Evolutionary conservation across 257 asterid genomes (phyloP), one percentile per base, ranked within the genome.

Genomic region (Solanum gracilifrons): DNA sequence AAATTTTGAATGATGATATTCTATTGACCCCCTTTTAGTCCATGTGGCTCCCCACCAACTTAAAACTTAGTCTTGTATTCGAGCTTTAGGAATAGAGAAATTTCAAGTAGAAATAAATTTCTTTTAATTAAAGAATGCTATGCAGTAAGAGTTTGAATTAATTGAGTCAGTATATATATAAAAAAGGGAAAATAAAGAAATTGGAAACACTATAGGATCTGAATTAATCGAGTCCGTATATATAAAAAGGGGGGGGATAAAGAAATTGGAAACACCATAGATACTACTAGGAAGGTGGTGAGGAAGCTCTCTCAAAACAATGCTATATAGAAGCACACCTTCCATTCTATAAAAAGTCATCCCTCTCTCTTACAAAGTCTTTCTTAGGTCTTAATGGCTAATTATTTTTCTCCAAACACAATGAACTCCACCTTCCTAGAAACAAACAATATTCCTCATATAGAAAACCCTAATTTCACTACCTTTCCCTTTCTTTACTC

Each of bases 201-300:
- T 37, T 77, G 29, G 62, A 90, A 86, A 87, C 15, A 64, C 80
- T 88, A 87, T 25, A 15, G 18, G 13, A 12, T 43, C 4, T 43
- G 7, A 46, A 46, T 13, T 46, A 46, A 46, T 46, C 7, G 2
- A 13, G 0, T 4, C 23, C 15, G 9, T 33, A 36, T 9, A 21
- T 74, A 64, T 48, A 2, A 36, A 64, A 6, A 36, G 39, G 2
- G n/a, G n/a, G n/a, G n/a, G n/a, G n/a, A 39, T 41, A 41, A 10
- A 32, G 11, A 35, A 25, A 68, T 39, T 79, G 31, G 84, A 90
- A 86, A 87, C 37, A 66, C 85, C 88, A 87, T 25, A 16, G 20
- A 69, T 83, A 13, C 72, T 90, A 83, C 89, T 55, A 75, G 89
- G 90, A 87, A 86, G 89, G 48, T 74, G 89, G 87, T 51, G 7